Conservation (phyloP, 306 rosid genomes). For the Glycine tomentella region DNA sequence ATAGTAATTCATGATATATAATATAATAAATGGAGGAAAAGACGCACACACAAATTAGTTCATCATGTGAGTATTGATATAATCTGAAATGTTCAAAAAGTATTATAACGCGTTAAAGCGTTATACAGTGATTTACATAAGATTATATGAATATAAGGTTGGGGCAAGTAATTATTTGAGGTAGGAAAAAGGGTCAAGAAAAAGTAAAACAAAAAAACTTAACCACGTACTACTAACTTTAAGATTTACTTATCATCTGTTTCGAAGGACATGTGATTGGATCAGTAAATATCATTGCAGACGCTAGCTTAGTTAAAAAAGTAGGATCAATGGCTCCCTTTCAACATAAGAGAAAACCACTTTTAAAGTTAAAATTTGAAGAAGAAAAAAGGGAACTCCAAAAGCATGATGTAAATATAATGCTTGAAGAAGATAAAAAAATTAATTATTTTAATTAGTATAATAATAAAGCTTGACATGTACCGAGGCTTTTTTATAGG, state of each 20-base stretch:
- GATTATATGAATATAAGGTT: too few species aligned
- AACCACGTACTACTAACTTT: slow-evolving; percentile 19
- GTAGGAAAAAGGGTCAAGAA: background rate
- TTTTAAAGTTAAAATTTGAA: slow-evolving; percentile 1
- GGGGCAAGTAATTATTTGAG: background rate
- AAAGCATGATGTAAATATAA: slow-evolving; percentile 11
- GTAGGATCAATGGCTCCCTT: slow-evolving; percentile 27
- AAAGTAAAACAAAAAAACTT: background rate
- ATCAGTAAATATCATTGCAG: slow-evolving; percentile 26
- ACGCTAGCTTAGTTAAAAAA: slow-evolving; percentile 34
- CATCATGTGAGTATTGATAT: too few species aligned
- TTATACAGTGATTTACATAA: too few species aligned
- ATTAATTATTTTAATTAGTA: background rate
- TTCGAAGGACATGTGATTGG: slow-evolving; percentile 35
- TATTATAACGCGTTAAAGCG: too few species aligned
- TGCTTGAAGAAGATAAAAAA: background rate
- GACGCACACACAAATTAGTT: too few species aligned
- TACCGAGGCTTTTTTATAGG: too few species aligned
- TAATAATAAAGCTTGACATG: background rate
- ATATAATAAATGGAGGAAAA: too few species aligned
- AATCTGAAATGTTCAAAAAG: too few species aligned
- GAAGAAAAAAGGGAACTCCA: slow-evolving; percentile 24
- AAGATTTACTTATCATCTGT: slow-evolving; percentile 26
- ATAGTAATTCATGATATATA: too few species aligned
- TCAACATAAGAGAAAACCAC: slow-evolving; percentile 10